Percentiles rank a stretch among this genome's conserved stretches.
Conservation (phyloP, 495 filamentous ascomycete species). For the Aspergillus wentii region DNA sequence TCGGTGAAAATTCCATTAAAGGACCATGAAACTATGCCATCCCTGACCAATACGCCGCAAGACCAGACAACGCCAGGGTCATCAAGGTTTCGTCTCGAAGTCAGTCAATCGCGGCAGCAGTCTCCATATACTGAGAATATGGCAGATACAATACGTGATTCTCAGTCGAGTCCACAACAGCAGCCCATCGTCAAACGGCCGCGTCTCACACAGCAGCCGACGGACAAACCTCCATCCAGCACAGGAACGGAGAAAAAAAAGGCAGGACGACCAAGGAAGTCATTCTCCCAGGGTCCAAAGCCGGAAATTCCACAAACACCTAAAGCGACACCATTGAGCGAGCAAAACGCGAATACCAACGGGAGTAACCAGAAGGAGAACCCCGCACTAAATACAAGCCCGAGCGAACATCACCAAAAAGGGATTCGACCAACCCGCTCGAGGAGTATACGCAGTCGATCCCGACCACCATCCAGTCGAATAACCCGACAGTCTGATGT, state of each 20-base stretch:
- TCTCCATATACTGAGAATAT: slow-evolving; percentile 2
- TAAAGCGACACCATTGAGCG: slow-evolving; percentile 10
- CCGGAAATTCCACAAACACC: slow-evolving; percentile 10
- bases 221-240: slow-evolving; percentile 3
- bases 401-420: slow-evolving; percentile 6
- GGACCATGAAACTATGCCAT: slow-evolving; percentile 4
- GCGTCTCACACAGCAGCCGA: slow-evolving; percentile 17
- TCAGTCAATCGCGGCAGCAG: slow-evolving; percentile 6
- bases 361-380: slow-evolving; percentile 4
- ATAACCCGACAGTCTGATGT: neutral
- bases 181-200: slow-evolving; percentile 28
- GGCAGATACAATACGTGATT: neutral
- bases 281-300: slow-evolving; percentile 17
- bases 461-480: slow-evolving; percentile 8
- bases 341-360: slow-evolving; percentile 14
- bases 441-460: slow-evolving; percentile 14
- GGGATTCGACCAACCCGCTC: slow-evolving; percentile 7
- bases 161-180: slow-evolving; percentile 1
- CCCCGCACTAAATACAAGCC: slow-evolving; percentile 3
- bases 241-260: slow-evolving; percentile 12
- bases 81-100: slow-evolving; percentile 14
- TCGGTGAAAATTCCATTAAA: slow-evolving; percentile 25
- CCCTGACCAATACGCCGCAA: slow-evolving; percentile 3
- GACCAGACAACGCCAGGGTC: slow-evolving; percentile 6
- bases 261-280: slow-evolving; percentile 30